Conservation (phyloP, 2,329 filamentous ascomycete species). For the Corinectria fuckeliana region DNA sequence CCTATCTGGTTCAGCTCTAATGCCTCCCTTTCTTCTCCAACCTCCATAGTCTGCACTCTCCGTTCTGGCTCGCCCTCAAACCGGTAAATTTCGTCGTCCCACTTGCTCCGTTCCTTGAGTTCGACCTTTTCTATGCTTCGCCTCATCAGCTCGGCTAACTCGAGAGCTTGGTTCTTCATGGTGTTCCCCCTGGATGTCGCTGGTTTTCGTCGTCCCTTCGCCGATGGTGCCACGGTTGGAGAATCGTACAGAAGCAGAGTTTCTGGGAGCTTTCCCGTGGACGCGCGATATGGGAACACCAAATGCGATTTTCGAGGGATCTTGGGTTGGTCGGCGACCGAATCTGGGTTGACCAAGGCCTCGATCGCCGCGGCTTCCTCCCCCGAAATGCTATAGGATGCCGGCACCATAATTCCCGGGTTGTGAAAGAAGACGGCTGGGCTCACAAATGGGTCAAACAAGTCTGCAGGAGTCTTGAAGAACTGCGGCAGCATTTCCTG, state of each 20-base stretch:
- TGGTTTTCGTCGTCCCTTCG: constrained; percentile 25
- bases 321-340: constrained; percentile 24
- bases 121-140: constrained; percentile 56
- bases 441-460: constrained; percentile 68
- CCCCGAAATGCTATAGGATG: constrained; percentile 49
- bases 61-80: constrained; percentile 43
- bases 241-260: constrained; percentile 56
- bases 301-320: constrained; percentile 51
- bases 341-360: constrained; percentile 32
- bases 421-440: constrained; percentile 65
- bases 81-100: constrained; percentile 49
- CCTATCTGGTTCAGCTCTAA: constrained; percentile 39
- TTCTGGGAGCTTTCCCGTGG: constrained; percentile 57
- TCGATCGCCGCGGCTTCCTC: constrained; percentile 37
- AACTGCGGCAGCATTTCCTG: constrained; percentile 47
- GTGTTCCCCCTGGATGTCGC: constrained; percentile 46
- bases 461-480: constrained; percentile 55
- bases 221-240: constrained; percentile 26
- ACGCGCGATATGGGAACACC: constrained; percentile 55
- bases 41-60: constrained; percentile 48
- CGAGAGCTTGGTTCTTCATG: constrained; percentile 54
- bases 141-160: constrained; percentile 57
- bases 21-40: constrained; percentile 41
- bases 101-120: constrained; percentile 48
- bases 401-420: constrained; percentile 54